Evolutionary conservation across 2,329 filamentous ascomycete genomes (phyloP).

Genomic region (Sclerotinia glacialis): DNA sequence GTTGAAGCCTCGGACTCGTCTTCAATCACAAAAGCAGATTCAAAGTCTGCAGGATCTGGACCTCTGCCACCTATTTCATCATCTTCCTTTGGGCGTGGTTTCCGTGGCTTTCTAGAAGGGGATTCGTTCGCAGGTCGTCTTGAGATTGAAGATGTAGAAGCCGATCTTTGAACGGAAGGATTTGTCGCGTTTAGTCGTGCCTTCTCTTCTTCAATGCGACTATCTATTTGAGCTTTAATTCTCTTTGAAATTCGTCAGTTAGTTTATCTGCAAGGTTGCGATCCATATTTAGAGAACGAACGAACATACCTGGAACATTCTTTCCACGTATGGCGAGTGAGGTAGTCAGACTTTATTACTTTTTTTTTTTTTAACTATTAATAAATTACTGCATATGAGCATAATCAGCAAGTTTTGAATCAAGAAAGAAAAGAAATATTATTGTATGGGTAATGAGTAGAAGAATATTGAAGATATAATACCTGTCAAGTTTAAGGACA

Average conservation of each 20-base stretch:
- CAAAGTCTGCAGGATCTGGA: conserved; percentile 84
- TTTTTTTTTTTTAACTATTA: conserved; percentile 21
- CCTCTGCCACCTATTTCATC: conserved; percentile 34
- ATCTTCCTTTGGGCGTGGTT: conserved; percentile 35
- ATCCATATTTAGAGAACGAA: conserved; percentile 17
- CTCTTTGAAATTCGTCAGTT: conserved; percentile 51
- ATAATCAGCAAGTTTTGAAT: conserved; percentile 5
- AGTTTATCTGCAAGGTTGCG: conserved; percentile 13
- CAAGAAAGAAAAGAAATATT: not conserved
- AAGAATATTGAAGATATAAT: not conserved
- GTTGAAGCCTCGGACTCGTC: conserved; percentile 69
- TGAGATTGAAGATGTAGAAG: conserved; percentile 39
- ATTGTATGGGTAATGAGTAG: not conserved
- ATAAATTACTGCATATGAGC: conserved; percentile 19
- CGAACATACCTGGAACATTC: conserved; percentile 39
- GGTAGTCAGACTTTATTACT: conserved; percentile 19
- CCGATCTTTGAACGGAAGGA: conserved; percentile 44
- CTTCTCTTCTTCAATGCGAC: conserved; percentile 87
- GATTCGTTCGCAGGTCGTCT: conserved; percentile 33
- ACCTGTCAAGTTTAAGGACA: conserved; percentile 1
- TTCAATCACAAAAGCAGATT: conserved; percentile 81
- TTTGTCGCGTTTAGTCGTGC: conserved; percentile 56
- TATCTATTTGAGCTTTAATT: conserved; percentile 80
- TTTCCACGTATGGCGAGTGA: conserved; percentile 30
- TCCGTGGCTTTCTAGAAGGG: conserved; percentile 32